Evolutionary conservation across 2,329 filamentous ascomycete species (phyloP), one percentile per base, ranked within the genome.

Genomic region (Didymella keratinophila): DNA sequence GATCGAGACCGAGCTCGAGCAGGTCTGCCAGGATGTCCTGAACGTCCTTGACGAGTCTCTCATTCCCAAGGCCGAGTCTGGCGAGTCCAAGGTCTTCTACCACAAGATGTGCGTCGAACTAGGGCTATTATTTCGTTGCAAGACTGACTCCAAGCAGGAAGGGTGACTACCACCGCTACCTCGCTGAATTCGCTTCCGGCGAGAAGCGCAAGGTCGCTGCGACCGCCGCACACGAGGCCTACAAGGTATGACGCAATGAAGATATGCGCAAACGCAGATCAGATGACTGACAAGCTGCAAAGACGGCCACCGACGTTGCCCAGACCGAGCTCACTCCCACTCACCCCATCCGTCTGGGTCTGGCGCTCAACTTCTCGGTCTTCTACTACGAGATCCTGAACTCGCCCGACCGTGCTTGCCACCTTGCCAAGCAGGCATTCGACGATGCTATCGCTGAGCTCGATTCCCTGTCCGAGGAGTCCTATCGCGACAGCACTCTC

Each of bases 381-480:
- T 97, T 97, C 86, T 97, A 97, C 88, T 97, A 97, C 82, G 95
- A 97, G 87, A 97, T 97, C 79, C 86, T 97, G 78, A 98, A 97
- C 89, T 96, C 93, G 34, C 94, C 93, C 76, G 93, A 97, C 82
- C 92, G 91, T 78, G 94, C 94, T 77, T 98, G 94, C 88, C 94
- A 98, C 80, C 89, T 98, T 70, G 94, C 94, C 82, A 98, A 98
- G 89, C 94, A 98, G 86, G 94, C 95, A 49, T 98, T 98, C 77
- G 94, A 98, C 79, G 94, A 97, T 80, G 94, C 94, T 76, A 97
- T 98, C 79, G 94, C 94, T 76, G 93, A 98, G 88, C 92, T 98
- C 73, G 94, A 98, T 85, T 96, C 93, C 50, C 86, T 98, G 67
- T 96, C 92, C 61, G 94, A 97, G 85, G 94, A 98, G 85, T 96